Percentiles rank a stretch among this genome's conserved stretches.
phyloP scores from a whole-genome alignment of 352 stramenopile genomes.

The Pythium aquatile region DNA sequence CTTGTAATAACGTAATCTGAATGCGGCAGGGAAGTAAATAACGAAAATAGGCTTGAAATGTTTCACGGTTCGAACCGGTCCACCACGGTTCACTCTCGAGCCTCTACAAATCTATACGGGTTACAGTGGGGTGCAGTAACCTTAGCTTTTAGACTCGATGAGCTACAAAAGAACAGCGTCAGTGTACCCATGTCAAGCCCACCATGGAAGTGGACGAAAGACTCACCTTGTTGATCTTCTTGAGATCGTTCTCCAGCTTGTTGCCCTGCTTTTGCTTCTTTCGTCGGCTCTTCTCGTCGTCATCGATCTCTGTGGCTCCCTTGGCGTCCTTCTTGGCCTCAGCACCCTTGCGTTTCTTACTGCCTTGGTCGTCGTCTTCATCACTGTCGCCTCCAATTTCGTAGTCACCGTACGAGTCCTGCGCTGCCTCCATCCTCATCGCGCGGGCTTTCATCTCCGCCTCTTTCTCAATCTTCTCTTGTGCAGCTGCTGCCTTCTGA shows the following conservation, averaged over 20 bases:
- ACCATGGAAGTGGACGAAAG: not conserved
- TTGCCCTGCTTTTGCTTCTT: slow-evolving; percentile 70
- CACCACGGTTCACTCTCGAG: slow-evolving; percentile 5
- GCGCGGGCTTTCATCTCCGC: slow-evolving; percentile 39
- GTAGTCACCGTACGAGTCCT: slow-evolving; percentile 66
- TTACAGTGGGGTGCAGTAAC: not conserved
- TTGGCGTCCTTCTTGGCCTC: slow-evolving; percentile 21
- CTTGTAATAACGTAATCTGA: slow-evolving; percentile 1
- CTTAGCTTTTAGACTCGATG: slow-evolving; percentile 21
- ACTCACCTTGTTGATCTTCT: slow-evolving; percentile 74
- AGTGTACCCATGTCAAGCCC: not conserved
- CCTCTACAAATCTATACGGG: not conserved
- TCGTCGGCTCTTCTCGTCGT: slow-evolving; percentile 32
- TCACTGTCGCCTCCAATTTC: slow-evolving; percentile 53
- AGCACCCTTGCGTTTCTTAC: slow-evolving; percentile 35
- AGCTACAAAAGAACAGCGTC: slow-evolving; percentile 11
- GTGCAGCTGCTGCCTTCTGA: slow-evolving; percentile 48
- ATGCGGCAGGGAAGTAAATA: not conserved
- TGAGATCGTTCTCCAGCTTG: slow-evolving; percentile 64
- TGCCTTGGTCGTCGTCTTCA: slow-evolving; percentile 57
- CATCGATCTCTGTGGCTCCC: slow-evolving; percentile 9
- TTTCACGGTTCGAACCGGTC: slow-evolving; percentile 18
- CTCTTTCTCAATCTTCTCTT: slow-evolving; percentile 43
- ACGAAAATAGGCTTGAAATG: not conserved
- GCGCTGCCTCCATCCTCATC: slow-evolving; percentile 32